A percentile compares a stretch with the other conserved stretches of the same genome.
phyloP scores from a whole-genome alignment of 2,329 filamentous ascomycete species.

The Pseudogymnoascus sp. region DNA sequence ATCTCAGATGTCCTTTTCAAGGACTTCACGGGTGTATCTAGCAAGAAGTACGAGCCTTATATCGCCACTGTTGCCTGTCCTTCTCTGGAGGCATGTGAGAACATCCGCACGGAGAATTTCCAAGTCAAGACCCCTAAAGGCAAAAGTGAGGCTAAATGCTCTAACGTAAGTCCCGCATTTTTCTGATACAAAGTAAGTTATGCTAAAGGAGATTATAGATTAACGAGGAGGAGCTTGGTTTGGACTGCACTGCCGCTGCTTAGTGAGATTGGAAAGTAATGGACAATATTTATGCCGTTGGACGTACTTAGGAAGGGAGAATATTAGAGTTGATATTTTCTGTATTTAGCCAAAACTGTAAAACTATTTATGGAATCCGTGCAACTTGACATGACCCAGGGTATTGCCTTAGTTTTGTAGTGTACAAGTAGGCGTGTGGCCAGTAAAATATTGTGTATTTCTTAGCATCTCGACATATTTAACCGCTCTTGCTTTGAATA shows the following conservation, averaged over 20 bases:
- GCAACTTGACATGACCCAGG: neutral
- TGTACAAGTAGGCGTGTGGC: neutral
- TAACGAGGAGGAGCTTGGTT: neutral
- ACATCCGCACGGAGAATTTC: neutral
- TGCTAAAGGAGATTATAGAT: neutral
- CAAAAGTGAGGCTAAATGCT: neutral
- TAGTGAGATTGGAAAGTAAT: neutral
- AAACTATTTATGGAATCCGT: neutral
- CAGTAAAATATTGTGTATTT: neutral
- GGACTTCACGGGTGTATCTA: slow-evolving; percentile 44
- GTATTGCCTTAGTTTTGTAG: neutral
- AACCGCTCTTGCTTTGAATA: neutral
- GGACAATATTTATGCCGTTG: neutral
- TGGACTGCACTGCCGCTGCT: neutral
- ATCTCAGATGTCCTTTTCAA: slow-evolving; percentile 46
- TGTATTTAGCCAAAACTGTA: neutral
- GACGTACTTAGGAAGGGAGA: neutral
- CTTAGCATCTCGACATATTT: neutral
- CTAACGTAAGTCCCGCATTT: neutral
- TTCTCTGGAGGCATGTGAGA: neutral
- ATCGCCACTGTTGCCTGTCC: slow-evolving; percentile 36
- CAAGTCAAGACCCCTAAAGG: neutral
- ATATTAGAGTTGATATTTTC: neutral
- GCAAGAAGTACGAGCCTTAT: slow-evolving; percentile 31
- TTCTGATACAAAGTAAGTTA: neutral